Conservation (phyloP, 495 filamentous ascomycete species). For the Penicillium argentinense region DNA sequence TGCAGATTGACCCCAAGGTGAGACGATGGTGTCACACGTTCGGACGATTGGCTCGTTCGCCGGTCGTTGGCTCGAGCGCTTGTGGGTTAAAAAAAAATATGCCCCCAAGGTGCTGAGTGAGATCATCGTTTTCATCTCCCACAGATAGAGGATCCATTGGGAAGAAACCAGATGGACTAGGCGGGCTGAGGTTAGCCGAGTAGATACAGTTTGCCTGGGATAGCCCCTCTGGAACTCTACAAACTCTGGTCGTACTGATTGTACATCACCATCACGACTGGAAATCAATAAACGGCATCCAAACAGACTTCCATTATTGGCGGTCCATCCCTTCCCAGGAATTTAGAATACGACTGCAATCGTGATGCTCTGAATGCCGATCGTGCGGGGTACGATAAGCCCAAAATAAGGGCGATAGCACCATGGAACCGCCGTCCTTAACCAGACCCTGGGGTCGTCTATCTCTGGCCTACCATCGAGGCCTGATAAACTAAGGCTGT, state of each 20-base stretch:
- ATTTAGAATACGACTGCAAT: slow-evolving; percentile 2
- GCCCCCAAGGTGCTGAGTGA: too few species aligned
- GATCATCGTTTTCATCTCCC: background rate
- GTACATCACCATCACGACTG: too few species aligned
- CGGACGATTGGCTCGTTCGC: background rate
- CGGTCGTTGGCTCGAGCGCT: background rate
- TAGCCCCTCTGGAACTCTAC: too few species aligned
- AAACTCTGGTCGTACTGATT: too few species aligned
- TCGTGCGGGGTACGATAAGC: slow-evolving; percentile 25
- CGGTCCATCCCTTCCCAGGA: slow-evolving; percentile 1
- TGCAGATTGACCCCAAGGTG: background rate
- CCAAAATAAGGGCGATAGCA: slow-evolving; percentile 14
- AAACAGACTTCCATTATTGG: slow-evolving; percentile 16
- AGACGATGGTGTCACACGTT: slow-evolving; percentile 3
- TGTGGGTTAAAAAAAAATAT: background rate
- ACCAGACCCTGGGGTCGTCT: background rate
- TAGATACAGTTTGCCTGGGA: too few species aligned
- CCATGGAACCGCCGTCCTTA: background rate
- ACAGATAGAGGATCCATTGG: too few species aligned
- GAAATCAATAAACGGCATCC: too few species aligned
- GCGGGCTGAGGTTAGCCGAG: too few species aligned
- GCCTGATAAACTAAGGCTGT: background rate
- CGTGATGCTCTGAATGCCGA: slow-evolving; percentile 19
- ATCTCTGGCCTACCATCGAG: slow-evolving; percentile 5
- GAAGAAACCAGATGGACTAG: too few species aligned